These are phyloP conservation scores for Cercis canadensis DNA, from an alignment of 306 rosid genomes.

Conservation along the genomic window DNA sequence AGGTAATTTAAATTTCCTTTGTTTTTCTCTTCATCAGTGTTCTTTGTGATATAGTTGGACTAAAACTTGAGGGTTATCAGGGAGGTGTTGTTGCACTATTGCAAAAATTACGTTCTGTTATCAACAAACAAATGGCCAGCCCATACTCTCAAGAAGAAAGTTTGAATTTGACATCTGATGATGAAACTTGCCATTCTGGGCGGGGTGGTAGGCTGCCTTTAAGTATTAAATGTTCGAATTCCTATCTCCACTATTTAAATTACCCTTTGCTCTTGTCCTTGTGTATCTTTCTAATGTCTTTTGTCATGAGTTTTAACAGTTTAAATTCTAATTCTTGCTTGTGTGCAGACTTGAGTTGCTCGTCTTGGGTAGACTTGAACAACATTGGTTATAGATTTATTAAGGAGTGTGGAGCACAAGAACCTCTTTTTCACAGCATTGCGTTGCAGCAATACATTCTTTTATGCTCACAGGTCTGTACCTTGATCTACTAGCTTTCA, in stretches of 20 bases:
- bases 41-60: conserved; percentile 39
- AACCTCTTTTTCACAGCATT: conserved; percentile 67
- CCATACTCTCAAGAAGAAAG: conserved; percentile 26
- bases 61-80: conserved; percentile 54
- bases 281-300: conserved; percentile 20
- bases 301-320: conserved; percentile 21
- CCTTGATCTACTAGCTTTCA: conserved; percentile 15
- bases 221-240: background rate
- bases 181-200: conserved; percentile 34
- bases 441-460: conserved; percentile 95
- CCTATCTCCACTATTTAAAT: background rate
- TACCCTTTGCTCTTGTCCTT: background rate
- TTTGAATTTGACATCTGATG: conserved; percentile 45
- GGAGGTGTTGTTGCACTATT: conserved; percentile 81
- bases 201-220: conserved; percentile 45
- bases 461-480: conserved; percentile 80
- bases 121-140: conserved; percentile 53
- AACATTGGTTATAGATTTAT: conserved; percentile 67
- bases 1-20: conserved; percentile 58
- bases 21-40: conserved; percentile 7
- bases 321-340: conserved; percentile 28
- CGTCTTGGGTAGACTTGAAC: conserved; percentile 49
- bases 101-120: conserved; percentile 62
- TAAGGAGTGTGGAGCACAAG: conserved; percentile 49
- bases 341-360: conserved; percentile 41